Evolutionary conservation across 441 rosid species (phyloP).

Genomic region (Jatropha podagrica): DNA sequence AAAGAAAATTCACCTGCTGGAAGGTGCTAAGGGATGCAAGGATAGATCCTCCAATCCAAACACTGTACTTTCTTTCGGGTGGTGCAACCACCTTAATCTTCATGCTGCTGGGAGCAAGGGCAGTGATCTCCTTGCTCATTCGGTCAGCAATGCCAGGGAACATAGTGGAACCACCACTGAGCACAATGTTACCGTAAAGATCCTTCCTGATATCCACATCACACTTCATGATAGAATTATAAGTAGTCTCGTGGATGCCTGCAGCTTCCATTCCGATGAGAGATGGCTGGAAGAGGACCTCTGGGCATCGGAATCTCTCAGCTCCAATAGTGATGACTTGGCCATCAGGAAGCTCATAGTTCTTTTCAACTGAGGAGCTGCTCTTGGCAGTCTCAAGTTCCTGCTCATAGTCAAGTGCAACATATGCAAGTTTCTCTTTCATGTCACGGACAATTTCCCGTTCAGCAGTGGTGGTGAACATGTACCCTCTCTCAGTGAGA

Average conservation of each 20-base stretch:
- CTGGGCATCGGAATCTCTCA: conserved; percentile 89
- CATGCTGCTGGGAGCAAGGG: conserved; percentile 84
- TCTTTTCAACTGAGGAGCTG: conserved; percentile 71
- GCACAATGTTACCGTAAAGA: conserved; percentile 73
- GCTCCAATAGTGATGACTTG: conserved; percentile 71
- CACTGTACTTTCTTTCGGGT: conserved; percentile 86
- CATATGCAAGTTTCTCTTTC: conserved; percentile 76
- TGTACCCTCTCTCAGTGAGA: conserved; percentile 74
- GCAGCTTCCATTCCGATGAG: conserved; percentile 89
- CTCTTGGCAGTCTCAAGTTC: conserved; percentile 68
- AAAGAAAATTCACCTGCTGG: conserved; percentile 58
- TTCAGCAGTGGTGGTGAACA: conserved; percentile 80
- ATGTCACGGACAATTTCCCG: conserved; percentile 90
- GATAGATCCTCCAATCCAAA: conserved; percentile 89
- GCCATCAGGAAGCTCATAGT: conserved; percentile 74
- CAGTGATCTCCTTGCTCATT: conserved; percentile 85
- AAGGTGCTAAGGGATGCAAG: conserved; percentile 88
- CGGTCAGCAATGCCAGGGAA: conserved; percentile 83
- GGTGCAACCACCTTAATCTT: conserved; percentile 84
- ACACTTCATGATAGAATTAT: conserved; percentile 87
- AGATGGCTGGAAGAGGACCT: conserved; percentile 85
- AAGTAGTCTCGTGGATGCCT: conserved; percentile 82
- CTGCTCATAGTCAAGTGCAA: conserved; percentile 73
- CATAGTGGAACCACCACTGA: conserved; percentile 88
- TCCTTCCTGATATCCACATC: conserved; percentile 91